phyloP scores from a whole-genome alignment of 2,329 filamentous ascomycete species.

The Corynespora cassiicola region DNA sequence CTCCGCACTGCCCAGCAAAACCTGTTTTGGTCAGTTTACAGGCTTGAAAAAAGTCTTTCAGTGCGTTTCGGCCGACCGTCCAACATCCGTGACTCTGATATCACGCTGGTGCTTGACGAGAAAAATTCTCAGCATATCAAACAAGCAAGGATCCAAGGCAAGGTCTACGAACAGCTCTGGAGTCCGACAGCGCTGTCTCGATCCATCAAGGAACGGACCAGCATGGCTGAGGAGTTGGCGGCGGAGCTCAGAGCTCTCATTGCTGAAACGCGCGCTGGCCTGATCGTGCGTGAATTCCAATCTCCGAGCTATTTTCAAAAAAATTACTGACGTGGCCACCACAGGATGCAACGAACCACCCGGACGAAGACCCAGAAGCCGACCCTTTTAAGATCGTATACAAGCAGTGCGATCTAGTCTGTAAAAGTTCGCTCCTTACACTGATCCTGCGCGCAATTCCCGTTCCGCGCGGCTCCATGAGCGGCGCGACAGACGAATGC shows the following conservation, averaged over 20 bases:
- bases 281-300: slow-evolving; percentile 11
- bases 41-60: slow-evolving; percentile 46
- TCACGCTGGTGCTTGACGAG: slow-evolving; percentile 24
- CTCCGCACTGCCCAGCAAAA: slow-evolving; percentile 13
- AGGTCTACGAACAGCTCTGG: slow-evolving; percentile 43
- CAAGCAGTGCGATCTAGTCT: slow-evolving; percentile 43
- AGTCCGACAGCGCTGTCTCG: slow-evolving; percentile 27
- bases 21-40: slow-evolving; percentile 48
- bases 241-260: slow-evolving; percentile 25
- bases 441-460: slow-evolving; percentile 42
- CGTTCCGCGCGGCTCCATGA: slow-evolving; percentile 13
- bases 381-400: slow-evolving; percentile 38
- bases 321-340: background rate
- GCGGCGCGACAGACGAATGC: slow-evolving; percentile 32
- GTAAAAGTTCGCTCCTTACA: slow-evolving; percentile 42
- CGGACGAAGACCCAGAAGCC: slow-evolving; percentile 3
- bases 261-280: slow-evolving; percentile 11
- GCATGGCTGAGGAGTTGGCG: slow-evolving; percentile 19
- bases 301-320: background rate
- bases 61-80: slow-evolving; percentile 45
- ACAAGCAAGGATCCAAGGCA: slow-evolving; percentile 35
- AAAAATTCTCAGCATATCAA: slow-evolving; percentile 18
- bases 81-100: slow-evolving; percentile 41
- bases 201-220: slow-evolving; percentile 18
- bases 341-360: slow-evolving; percentile 3